Conservation (phyloP, 2,329 filamentous ascomycete species). For the Graphilbum ipis-grandicollis region DNA sequence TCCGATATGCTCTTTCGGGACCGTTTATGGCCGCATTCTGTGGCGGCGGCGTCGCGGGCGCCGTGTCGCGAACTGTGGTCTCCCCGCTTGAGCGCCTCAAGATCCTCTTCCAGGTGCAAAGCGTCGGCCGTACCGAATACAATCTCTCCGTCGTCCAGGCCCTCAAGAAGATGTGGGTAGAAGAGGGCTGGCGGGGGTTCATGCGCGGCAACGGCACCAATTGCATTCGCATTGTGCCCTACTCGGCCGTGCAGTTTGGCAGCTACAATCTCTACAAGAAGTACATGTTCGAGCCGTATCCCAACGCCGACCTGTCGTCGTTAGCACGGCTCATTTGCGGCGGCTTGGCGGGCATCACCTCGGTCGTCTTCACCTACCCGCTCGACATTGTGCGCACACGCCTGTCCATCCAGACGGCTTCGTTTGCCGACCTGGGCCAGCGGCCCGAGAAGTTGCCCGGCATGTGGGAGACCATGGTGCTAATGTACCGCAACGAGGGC, state of each 20-base stretch:
- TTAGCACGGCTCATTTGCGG: slow-evolving; percentile 72
- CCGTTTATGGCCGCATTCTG: slow-evolving; percentile 85
- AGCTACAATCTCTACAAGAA: slow-evolving; percentile 96
- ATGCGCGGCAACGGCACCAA: slow-evolving; percentile 98
- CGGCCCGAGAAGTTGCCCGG: slow-evolving; percentile 58
- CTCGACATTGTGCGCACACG: slow-evolving; percentile 94
- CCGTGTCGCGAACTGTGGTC: slow-evolving; percentile 93
- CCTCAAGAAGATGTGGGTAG: slow-evolving; percentile 83
- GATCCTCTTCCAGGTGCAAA: slow-evolving; percentile 95
- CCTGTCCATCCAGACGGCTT: slow-evolving; percentile 94
- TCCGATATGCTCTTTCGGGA: slow-evolving; percentile 47
- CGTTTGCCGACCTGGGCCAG: slow-evolving; percentile 59
- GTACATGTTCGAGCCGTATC: slow-evolving; percentile 60
- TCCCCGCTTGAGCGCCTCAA: slow-evolving; percentile 91
- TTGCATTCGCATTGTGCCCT: slow-evolving; percentile 94
- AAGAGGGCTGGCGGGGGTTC: slow-evolving; percentile 93
- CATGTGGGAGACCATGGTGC: slow-evolving; percentile 71
- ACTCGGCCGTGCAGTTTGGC: slow-evolving; percentile 95
- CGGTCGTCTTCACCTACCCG: slow-evolving; percentile 86
- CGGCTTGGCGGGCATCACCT: slow-evolving; percentile 84
- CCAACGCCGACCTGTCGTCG: slow-evolving; percentile 57
- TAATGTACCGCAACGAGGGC: slow-evolving; percentile 86
- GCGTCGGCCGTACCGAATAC: slow-evolving; percentile 77
- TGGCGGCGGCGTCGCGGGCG: slow-evolving; percentile 83
- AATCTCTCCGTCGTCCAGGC: slow-evolving; percentile 82